Evolutionary conservation across 2,329 filamentous ascomycete genomes (phyloP), one percentile per base, ranked within the genome.

Genomic region (Rugonectria rugulosa): DNA sequence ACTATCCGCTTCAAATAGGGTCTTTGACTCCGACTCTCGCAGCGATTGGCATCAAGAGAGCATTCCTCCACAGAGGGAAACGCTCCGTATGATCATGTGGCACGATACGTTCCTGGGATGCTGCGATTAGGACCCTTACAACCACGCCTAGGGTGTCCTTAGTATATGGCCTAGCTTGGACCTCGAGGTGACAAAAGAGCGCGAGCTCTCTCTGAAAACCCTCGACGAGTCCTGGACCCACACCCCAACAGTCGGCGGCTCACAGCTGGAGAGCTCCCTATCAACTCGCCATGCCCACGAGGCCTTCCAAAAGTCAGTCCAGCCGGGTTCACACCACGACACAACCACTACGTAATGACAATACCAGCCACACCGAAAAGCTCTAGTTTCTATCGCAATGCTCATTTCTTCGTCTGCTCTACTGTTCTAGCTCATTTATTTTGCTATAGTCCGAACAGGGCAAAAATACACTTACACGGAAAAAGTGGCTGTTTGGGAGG

Each of bases 281-380:
- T 56, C 63, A 48, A 66, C 61, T 63, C 29, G 12, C 57, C 60
- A 29, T 57, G 42, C 57, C 53, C 60, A 66, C 50, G 53, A 53
- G 64, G 54, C 56, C 57, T 36, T 46, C 42, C 42, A 20, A 50
- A 29, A 50, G 37, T 32, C 52, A 27, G 20, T 34, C 37, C 32
- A 29, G 46, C 27, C 36, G 34, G 37, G 24, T 26, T 45, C 40
- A 40, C 31, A 34, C 46, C 31, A 29, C 40, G 34, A 5, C 26
- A 19, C n/a, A n/a, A n/a, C 37, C 27, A 46, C 21, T 23, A 42
- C 46, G 34, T 34, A 56, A 49, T 19, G n/a, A 32, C 37, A 49
- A 45, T 21, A 24, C 26, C 14, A 40, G 24, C 37, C 11, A 2
- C 36, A 23, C 24, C 20, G 12, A 23, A 3, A 11, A n/a, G 15